Conservation (phyloP, 2,329 filamentous ascomycete genomes). For the Colletotrichum aenigma region DNA sequence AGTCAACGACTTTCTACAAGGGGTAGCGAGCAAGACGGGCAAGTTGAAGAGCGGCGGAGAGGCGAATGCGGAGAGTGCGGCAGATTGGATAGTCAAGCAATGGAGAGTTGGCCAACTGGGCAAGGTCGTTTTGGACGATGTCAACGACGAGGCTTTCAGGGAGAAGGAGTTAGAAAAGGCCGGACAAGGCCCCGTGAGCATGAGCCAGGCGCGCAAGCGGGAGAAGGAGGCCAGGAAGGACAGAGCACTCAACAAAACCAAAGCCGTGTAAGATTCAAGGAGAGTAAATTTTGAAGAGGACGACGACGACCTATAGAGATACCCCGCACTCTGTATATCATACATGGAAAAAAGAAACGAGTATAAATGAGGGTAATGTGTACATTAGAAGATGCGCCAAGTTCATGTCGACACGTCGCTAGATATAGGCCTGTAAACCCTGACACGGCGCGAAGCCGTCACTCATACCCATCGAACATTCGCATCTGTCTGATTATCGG, state of each 20-base stretch:
- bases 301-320: neutral
- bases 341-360: neutral
- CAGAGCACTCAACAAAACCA: slow-evolving; percentile 23
- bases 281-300: neutral
- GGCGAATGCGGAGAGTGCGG: slow-evolving; percentile 74
- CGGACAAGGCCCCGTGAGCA: slow-evolving; percentile 55
- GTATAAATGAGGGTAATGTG: neutral
- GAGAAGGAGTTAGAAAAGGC: slow-evolving; percentile 50
- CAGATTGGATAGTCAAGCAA: slow-evolving; percentile 79
- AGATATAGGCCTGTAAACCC: neutral
- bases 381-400: slow-evolving; percentile 7
- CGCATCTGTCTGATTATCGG: neutral
- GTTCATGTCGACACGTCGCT: neutral
- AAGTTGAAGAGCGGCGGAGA: slow-evolving; percentile 75
- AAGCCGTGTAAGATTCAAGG: neutral
- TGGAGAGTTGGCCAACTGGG: slow-evolving; percentile 83
- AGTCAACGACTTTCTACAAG: slow-evolving; percentile 72
- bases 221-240: slow-evolving; percentile 63
- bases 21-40: slow-evolving; percentile 76
- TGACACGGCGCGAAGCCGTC: neutral
- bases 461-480: neutral
- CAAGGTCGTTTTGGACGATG: slow-evolving; percentile 77
- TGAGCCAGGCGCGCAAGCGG: slow-evolving; percentile 72
- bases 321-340: slow-evolving; percentile 16
- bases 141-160: slow-evolving; percentile 64